A percentile compares a stretch with the other conserved stretches of the same genome.
Conservation (phyloP, 495 filamentous ascomycete genomes). For the Hypoxylon fragiforme region DNA sequence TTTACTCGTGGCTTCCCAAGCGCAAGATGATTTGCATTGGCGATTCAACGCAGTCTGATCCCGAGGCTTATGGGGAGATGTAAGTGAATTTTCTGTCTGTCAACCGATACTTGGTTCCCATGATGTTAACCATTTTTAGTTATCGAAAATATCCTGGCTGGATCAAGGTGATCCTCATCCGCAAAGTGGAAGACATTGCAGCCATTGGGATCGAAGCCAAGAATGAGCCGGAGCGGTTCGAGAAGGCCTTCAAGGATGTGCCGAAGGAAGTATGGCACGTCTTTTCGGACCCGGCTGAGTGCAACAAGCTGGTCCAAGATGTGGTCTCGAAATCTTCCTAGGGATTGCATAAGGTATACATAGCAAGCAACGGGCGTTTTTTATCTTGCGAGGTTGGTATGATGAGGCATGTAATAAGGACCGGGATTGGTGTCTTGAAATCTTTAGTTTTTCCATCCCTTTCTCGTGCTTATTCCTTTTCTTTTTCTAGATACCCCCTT, state of each 20-base stretch:
- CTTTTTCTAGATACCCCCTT: not conserved
- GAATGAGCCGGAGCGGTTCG: constrained; percentile 74
- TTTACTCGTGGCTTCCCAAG: constrained; percentile 73
- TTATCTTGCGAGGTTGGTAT: not conserved
- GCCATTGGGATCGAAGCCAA: constrained; percentile 68
- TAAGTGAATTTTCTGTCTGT: constrained; percentile 40
- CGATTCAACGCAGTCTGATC: constrained; percentile 89
- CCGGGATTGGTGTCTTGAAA: no score
- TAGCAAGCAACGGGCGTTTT: no score
- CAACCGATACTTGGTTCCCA: not conserved
- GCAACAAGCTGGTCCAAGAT: constrained; percentile 44
- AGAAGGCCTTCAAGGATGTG: constrained; percentile 77
- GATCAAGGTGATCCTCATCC: constrained; percentile 79
- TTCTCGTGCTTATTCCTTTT: not conserved
- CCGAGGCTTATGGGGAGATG: constrained; percentile 83
- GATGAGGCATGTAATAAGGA: no score
- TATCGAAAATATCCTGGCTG: constrained; percentile 63
- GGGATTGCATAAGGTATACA: not conserved
- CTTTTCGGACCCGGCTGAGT: constrained; percentile 75
- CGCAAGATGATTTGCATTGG: constrained; percentile 83
- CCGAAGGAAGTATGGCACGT: constrained; percentile 74
- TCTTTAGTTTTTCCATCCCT: no score
- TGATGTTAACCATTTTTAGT: constrained; percentile 21
- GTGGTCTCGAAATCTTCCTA: constrained; percentile 29
- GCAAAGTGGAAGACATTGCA: constrained; percentile 78